Conservation (phyloP, 2,329 filamentous ascomycete species). For the Venturia oleaginea region DNA sequence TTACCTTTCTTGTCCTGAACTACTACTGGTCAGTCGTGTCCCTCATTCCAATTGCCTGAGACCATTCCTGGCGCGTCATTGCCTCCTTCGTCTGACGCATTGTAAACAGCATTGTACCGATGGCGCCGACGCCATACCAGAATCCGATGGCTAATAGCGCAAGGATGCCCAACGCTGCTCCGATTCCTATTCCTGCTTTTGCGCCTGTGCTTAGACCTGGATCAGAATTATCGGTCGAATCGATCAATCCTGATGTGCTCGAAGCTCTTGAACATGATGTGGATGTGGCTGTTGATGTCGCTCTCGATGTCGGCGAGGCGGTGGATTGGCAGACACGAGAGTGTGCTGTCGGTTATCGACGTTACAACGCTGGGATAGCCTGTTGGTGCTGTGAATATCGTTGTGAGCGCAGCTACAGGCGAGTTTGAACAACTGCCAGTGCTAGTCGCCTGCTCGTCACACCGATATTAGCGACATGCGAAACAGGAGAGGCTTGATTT, state of each 20-base stretch:
- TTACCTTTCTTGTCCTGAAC: not conserved
- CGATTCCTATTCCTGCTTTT: constrained; percentile 12
- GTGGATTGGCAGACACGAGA: not conserved
- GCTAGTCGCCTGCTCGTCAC: too few relatives aligned
- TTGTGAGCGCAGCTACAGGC: not conserved
- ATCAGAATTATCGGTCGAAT: not conserved
- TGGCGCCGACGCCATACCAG: not conserved
- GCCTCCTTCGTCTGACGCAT: not conserved
- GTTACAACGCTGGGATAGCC: not conserved
- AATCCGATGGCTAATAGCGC: constrained; percentile 1
- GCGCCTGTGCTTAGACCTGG: constrained; percentile 5
- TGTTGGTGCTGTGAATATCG: not conserved
- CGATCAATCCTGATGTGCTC: not conserved
- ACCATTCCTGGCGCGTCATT: not conserved
- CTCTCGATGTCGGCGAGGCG: not conserved
- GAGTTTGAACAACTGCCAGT: not conserved
- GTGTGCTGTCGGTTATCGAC: not conserved
- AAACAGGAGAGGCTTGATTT: too few relatives aligned
- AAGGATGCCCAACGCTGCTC: constrained; percentile 9
- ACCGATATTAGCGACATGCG: too few relatives aligned
- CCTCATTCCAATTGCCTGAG: not conserved
- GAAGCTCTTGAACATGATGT: not conserved
- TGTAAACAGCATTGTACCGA: not conserved
- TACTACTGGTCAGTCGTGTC: not conserved
- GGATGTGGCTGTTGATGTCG: not conserved